Evolutionary conservation across 148 eudicot genomes (phyloP).

Genomic region (Gaultheria prostrata): DNA sequence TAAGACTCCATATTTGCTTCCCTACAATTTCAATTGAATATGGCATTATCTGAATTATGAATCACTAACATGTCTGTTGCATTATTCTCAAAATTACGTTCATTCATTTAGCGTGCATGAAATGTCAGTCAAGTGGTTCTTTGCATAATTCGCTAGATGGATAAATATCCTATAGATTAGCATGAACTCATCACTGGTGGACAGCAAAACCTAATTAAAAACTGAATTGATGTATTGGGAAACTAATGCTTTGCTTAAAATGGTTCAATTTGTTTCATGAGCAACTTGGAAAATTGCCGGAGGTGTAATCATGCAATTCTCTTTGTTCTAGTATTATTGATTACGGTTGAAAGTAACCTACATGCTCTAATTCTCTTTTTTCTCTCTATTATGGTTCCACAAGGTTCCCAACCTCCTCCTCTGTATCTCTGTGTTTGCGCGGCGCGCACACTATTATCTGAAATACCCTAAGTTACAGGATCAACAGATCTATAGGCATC

Average conservation of each 20-base stretch:
- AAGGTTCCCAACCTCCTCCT: too few relatives aligned
- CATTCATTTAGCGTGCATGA: not conserved
- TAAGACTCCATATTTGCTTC: not conserved
- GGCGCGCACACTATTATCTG: too few relatives aligned
- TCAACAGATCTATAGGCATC: too few relatives aligned
- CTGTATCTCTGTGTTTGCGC: too few relatives aligned
- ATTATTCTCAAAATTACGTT: not conserved
- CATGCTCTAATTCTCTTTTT: too few relatives aligned
- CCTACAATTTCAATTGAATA: not conserved
- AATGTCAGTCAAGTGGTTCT: too few relatives aligned
- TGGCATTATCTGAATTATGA: not conserved
- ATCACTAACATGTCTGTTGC: not conserved
- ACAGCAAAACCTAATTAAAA: not conserved
- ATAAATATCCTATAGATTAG: not conserved
- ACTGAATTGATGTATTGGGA: not conserved
- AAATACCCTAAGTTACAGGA: too few relatives aligned
- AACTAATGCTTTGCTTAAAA: not conserved
- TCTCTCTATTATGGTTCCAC: too few relatives aligned
- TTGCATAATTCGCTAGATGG: too few relatives aligned
- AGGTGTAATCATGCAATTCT: conserved; percentile 34
- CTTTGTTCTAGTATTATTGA: too few relatives aligned
- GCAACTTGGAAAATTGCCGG: conserved; percentile 42
- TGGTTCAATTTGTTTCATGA: not conserved
- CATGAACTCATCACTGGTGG: not conserved
- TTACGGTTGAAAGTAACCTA: too few relatives aligned